phyloP scores from a whole-genome alignment of 495 filamentous ascomycete species.

The Corynascus novoguineensis region DNA sequence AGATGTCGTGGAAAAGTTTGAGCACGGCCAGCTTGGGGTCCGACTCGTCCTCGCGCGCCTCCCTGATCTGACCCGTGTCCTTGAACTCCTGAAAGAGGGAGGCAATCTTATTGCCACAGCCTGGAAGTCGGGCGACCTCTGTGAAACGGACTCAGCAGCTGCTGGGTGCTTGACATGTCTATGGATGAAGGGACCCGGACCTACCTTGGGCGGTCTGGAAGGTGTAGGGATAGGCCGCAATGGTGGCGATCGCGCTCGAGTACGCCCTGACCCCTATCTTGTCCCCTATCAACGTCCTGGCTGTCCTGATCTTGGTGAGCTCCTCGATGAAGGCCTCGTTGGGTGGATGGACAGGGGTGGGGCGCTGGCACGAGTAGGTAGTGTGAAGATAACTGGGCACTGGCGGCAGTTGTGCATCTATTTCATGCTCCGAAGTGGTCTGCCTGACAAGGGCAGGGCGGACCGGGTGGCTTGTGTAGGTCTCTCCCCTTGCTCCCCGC shows the following conservation, averaged over 20 bases:
- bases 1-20: conserved; percentile 70
- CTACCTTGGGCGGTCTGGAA: conserved; percentile 36
- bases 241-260: conserved; percentile 73
- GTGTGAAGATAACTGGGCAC: conserved; percentile 67
- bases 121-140: conserved; percentile 69
- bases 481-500: conserved; percentile 12
- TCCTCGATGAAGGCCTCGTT: conserved; percentile 73
- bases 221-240: conserved; percentile 70
- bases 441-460: conserved; percentile 41
- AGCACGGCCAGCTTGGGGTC: conserved; percentile 61
- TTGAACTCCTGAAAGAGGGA: conserved; percentile 73
- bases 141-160: conserved; percentile 27
- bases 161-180: background rate
- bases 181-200: background rate
- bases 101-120: conserved; percentile 77
- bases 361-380: conserved; percentile 76
- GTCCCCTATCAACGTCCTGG: conserved; percentile 65
- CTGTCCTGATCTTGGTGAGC: conserved; percentile 66
- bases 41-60: conserved; percentile 57
- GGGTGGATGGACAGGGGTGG: conserved; percentile 60
- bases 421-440: conserved; percentile 70
- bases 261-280: conserved; percentile 83
- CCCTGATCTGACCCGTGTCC: conserved; percentile 50
- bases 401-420: conserved; percentile 40
- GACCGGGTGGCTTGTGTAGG: conserved; percentile 5